Evolutionary conservation across 2,329 filamentous ascomycete genomes (phyloP).

Genomic region (Claviceps pazoutovae): DNA sequence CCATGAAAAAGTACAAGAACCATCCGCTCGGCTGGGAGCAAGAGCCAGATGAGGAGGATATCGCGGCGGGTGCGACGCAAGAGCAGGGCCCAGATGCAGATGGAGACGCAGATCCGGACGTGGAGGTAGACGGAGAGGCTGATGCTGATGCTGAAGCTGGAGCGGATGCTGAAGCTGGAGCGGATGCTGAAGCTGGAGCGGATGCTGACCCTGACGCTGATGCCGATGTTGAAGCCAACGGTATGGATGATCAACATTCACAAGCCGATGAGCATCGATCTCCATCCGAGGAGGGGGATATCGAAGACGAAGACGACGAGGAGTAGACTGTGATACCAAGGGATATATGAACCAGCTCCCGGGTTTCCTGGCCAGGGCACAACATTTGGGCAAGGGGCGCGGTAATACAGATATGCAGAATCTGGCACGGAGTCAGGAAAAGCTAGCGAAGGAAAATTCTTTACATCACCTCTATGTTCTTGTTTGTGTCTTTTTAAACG

Average conservation of each 20-base stretch:
- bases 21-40: slow-evolving; percentile 37
- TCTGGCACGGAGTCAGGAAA: neutral
- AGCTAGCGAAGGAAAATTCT: neutral
- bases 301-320: slow-evolving; percentile 18
- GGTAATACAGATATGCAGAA: neutral
- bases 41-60: slow-evolving; percentile 22
- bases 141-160: neutral
- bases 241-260: slow-evolving; percentile 10
- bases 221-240: slow-evolving; percentile 1
- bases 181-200: neutral
- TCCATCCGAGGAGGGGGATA: slow-evolving; percentile 23
- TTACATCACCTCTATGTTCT: neutral
- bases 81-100: slow-evolving; percentile 5
- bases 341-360: neutral
- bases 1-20: slow-evolving; percentile 37
- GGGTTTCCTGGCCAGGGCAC: neutral
- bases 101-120: slow-evolving; percentile 15
- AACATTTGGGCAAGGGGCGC: neutral
- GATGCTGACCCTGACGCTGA: neutral
- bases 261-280: slow-evolving; percentile 12
- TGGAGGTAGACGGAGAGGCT: slow-evolving; percentile 9
- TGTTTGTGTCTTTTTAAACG: neutral
- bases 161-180: slow-evolving; percentile 9
- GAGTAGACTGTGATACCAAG: neutral
- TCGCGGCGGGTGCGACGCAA: slow-evolving; percentile 17